Base-by-base conservation (phyloP, 2,329 filamentous ascomycete genomes). In the Pseudocercospora musae region DNA sequence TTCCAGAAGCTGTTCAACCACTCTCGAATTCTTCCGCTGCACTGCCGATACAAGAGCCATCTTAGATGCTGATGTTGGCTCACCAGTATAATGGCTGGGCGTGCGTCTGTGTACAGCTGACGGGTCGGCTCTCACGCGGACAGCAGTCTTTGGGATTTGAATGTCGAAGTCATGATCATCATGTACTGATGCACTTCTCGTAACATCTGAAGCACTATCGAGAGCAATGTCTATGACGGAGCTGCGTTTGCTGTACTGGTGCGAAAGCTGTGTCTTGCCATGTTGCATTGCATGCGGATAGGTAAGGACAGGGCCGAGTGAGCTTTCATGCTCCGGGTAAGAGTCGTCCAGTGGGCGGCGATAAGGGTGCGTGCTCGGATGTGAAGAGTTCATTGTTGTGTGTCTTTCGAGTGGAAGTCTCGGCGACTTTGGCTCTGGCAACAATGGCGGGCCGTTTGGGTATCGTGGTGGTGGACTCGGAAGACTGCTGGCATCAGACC, bases 61-160 rank as follows among this genome's bases (percentile, higher is more conserved):
- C 61, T 75, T 77, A 8, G 76, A 73, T 33, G 72, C 73, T 13
- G 72, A 66, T 21, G 72, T 65, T 50, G 73, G 72, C 5, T 73
- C 73, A 13, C 61, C 64, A 8, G 49, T 62, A 37, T 58, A 59
- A 52, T 65, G 67, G 3, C 48, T 56, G 3, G 69, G 70, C 18
- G 31, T 54, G 60, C 69, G 67, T 58, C 70, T 56, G 18, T 66
- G 60, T n/a, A 66, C 64, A 20, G 65, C 65, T 4, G 66, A 21
- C 7, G 68, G 68, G 21, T 72, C 70, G 25, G 78, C 81, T 69
- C 81, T 81, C 65, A 85, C 68, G 3, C 81, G 80, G 18, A 85
- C 74, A 1, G 81, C 79, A 59, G 81, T 78, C 63, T 67, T 74
- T 48, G 72, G 74, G 60, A 78, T 76, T 23, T 82, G 52, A 13